These are phyloP conservation scores for Globisporangium barbulae DNA, from an alignment of 352 stramenopile genomes.

Conservation along the genomic window DNA sequence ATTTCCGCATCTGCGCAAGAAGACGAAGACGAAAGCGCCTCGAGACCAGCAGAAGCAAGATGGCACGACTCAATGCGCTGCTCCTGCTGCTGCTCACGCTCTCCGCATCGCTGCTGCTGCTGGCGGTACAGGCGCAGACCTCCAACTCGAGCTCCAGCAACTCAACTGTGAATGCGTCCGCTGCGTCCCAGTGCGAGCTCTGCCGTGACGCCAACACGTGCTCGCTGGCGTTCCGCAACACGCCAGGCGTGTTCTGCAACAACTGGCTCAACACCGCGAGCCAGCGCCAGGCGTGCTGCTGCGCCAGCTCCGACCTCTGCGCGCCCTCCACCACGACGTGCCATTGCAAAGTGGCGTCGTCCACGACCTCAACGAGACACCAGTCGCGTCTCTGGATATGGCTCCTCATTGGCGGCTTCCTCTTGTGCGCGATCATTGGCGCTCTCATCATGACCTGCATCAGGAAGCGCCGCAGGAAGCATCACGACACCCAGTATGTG, in stretches of 20 bases:
- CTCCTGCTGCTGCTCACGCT: slow-evolving; percentile 7
- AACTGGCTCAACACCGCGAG: slow-evolving; percentile 38
- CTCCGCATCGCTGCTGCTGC: not conserved
- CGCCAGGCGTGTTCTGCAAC: slow-evolving; percentile 45
- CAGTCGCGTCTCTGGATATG: slow-evolving; percentile 17
- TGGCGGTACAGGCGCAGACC: not conserved
- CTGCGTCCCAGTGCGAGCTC: slow-evolving; percentile 36
- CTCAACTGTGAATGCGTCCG: not conserved
- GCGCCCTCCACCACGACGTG: slow-evolving; percentile 33
- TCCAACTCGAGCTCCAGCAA: slow-evolving; percentile 8
- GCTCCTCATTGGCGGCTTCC: slow-evolving; percentile 28
- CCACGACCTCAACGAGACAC: slow-evolving; percentile 10
- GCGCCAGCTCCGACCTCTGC: slow-evolving; percentile 32
- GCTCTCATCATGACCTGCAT: slow-evolving; percentile 29
- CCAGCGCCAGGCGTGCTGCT: slow-evolving; percentile 47
- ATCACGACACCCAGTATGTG: slow-evolving; percentile 11
- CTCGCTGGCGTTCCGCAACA: slow-evolving; percentile 37
- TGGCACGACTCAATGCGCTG: not conserved
- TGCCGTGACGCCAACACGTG: slow-evolving; percentile 46
- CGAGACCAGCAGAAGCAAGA: not conserved
- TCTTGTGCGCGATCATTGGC: slow-evolving; percentile 27
- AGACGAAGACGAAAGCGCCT: not conserved
- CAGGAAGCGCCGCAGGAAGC: slow-evolving; percentile 29
- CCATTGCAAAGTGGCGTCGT: slow-evolving; percentile 21
- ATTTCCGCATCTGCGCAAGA: slow-evolving; percentile 6